These are phyloP conservation scores for Chaetomium sp. DNA, from an alignment of 2,329 filamentous ascomycete species.

Conservation along the genomic window DNA sequence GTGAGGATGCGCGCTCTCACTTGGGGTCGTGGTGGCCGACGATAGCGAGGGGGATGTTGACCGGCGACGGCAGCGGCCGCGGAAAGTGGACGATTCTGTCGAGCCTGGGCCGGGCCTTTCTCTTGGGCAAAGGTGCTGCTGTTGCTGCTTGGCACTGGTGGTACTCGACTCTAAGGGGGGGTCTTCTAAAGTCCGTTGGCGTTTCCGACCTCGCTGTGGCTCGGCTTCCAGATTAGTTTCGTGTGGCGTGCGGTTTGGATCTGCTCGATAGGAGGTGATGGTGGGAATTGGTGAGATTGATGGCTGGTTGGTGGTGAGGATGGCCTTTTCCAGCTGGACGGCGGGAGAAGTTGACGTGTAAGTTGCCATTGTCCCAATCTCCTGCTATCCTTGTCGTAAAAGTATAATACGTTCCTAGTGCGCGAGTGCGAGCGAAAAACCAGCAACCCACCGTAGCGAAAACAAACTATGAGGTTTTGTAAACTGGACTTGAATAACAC, in stretches of 20 bases:
- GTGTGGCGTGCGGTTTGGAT: not conserved
- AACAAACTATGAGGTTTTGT: no score
- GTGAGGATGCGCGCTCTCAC: no score
- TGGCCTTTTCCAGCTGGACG: not conserved
- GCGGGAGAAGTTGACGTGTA: not conserved
- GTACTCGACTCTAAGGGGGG: not conserved
- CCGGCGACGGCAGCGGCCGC: constrained; percentile 36
- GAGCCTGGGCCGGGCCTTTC: constrained; percentile 26
- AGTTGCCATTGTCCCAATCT: not conserved
- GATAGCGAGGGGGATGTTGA: constrained; percentile 26
- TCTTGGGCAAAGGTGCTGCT: not conserved
- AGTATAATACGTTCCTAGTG: no score
- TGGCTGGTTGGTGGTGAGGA: not conserved
- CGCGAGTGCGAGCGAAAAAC: no score
- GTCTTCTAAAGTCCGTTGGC: constrained; percentile 1
- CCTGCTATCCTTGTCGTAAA: no score
- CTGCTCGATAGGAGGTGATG: not conserved
- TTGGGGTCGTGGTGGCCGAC: not conserved
- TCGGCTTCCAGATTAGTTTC: not conserved
- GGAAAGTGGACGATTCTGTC: constrained; percentile 34
- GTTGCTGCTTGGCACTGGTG: not conserved
- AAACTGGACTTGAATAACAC: no score
- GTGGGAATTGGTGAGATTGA: not conserved
- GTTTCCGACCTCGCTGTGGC: constrained; percentile 11
- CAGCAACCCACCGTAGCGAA: no score